Conservation (phyloP, 441 rosid species). For the Populus trichocarpa region DNA sequence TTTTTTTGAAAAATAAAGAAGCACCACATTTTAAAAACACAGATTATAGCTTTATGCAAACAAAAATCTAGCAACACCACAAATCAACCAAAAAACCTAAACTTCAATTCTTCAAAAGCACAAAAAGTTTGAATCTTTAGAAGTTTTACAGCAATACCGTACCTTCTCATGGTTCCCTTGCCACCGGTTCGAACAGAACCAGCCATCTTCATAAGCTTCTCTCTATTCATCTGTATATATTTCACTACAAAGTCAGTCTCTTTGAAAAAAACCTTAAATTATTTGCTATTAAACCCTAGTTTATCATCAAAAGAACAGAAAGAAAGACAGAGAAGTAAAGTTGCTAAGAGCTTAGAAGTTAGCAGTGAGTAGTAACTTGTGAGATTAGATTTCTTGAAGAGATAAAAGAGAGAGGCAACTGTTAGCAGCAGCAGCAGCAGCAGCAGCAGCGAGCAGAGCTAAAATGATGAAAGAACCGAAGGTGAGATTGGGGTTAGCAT, state of each 20-base stretch:
- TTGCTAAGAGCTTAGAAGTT: not conserved
- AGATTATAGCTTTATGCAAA: not conserved
- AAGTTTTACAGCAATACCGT: not conserved
- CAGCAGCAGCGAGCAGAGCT: not conserved
- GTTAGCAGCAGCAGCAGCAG: too few species aligned
- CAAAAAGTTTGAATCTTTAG: not conserved
- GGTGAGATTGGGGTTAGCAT: not conserved
- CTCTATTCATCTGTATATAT: constrained; percentile 58
- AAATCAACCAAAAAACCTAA: not conserved
- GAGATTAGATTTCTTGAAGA: not conserved
- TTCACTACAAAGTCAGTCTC: not conserved
- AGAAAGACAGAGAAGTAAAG: not conserved
- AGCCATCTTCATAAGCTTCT: constrained; percentile 81
- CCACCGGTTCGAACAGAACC: constrained; percentile 86
- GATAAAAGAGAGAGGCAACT: not conserved
- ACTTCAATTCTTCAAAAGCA: not conserved
- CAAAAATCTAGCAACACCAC: not conserved
- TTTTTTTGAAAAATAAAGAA: not conserved
- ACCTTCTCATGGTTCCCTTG: constrained; percentile 81
- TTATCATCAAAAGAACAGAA: not conserved
- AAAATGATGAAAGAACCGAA: not conserved
- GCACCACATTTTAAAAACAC: not conserved
- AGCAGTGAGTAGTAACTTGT: not conserved
- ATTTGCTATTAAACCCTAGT: not conserved
- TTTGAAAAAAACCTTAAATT: not conserved